Evolutionary conservation across 2,329 filamentous ascomycete genomes (phyloP).

Genomic region (Sphaerulina populicola): DNA sequence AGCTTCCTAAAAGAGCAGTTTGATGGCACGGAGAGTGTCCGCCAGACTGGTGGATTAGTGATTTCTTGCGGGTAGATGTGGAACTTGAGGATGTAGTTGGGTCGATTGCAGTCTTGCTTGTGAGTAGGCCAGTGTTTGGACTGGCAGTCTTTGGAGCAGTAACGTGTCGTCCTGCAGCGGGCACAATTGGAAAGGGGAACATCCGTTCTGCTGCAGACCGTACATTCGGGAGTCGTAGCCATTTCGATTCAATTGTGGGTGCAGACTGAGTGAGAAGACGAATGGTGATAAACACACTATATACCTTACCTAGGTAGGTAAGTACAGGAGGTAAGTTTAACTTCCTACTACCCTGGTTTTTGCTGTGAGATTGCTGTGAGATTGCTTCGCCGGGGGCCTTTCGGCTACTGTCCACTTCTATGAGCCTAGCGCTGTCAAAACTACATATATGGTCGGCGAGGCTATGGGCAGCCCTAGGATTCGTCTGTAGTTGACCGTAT

Average conservation of each 20-base stretch:
- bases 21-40: constrained; percentile 25
- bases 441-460: too few relatives aligned
- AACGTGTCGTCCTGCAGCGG: constrained; percentile 7
- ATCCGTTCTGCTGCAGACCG: constrained; percentile 2
- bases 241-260: neutral
- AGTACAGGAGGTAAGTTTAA: too few relatives aligned
- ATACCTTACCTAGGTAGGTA: too few relatives aligned
- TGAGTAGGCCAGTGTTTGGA: constrained; percentile 16
- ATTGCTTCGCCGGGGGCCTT: neutral
- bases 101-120: constrained; percentile 18
- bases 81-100: constrained; percentile 26
- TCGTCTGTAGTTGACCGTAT: neutral
- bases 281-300: neutral
- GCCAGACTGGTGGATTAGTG: constrained; percentile 22
- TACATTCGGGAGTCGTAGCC: neutral
- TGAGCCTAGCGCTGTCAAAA: too few relatives aligned
- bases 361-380: too few relatives aligned
- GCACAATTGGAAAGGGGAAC: constrained; percentile 3
- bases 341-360: too few relatives aligned
- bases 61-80: constrained; percentile 14
- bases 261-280: neutral
- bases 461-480: too few relatives aligned
- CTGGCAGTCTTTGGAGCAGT: constrained; percentile 16
- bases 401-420: neutral
- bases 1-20: constrained; percentile 22